Conservation (phyloP, 768 basidiomycete genomes). For the Psilocybe azurescens region DNA sequence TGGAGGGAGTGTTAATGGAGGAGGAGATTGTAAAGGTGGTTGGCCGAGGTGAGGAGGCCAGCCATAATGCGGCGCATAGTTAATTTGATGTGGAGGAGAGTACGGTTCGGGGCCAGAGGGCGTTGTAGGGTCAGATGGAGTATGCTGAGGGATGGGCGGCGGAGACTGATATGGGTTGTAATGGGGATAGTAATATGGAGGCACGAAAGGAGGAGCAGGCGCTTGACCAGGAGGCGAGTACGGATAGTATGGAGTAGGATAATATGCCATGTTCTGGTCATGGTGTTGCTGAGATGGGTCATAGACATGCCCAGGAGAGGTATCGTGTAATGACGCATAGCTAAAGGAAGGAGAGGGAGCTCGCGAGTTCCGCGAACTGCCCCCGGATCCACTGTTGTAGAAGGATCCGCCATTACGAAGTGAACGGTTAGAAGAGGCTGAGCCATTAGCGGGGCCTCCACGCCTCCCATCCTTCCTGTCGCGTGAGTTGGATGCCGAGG, state of each 20-base stretch:
- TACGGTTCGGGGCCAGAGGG: slow-evolving; percentile 41
- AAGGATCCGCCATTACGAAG: slow-evolving; percentile 56
- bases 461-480: slow-evolving; percentile 58
- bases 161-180: slow-evolving; percentile 44
- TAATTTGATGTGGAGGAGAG: slow-evolving; percentile 32
- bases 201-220: slow-evolving; percentile 41
- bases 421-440: slow-evolving; percentile 65
- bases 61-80: slow-evolving; percentile 39
- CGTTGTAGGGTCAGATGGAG: slow-evolving; percentile 36
- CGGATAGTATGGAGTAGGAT: slow-evolving; percentile 58
- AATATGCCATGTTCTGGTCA: slow-evolving; percentile 43
- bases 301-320: slow-evolving; percentile 49
- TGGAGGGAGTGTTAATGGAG: slow-evolving; percentile 34
- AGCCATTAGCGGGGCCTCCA: slow-evolving; percentile 43
- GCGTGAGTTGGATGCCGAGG: slow-evolving; percentile 51
- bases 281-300: slow-evolving; percentile 49
- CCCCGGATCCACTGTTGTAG: slow-evolving; percentile 56
- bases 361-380: slow-evolving; percentile 69
- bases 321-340: slow-evolving; percentile 77
- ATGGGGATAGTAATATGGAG: slow-evolving; percentile 46
- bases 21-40: slow-evolving; percentile 36
- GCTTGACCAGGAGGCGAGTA: slow-evolving; percentile 50
- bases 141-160: slow-evolving; percentile 36
- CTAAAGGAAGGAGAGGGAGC: slow-evolving; percentile 80
- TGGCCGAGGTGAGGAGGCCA: slow-evolving; percentile 41